phyloP scores from a whole-genome alignment of 257 asterid genomes.

The Agastache rugosa region DNA sequence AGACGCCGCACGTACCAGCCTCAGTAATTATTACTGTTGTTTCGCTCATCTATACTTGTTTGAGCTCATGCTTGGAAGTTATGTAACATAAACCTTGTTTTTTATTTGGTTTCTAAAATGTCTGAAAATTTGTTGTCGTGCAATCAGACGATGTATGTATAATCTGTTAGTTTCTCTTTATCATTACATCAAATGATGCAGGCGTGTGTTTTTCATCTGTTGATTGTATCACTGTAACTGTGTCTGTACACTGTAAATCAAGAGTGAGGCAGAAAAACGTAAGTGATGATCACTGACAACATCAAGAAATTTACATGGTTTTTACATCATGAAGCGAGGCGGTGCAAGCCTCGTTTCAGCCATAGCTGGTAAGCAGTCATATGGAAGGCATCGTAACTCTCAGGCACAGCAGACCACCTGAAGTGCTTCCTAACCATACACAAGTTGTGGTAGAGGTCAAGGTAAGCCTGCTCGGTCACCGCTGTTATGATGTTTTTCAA shows the following conservation, averaged over 20 bases:
- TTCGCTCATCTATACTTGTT: background rate
- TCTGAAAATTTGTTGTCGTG: background rate
- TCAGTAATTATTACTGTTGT: constrained; percentile 24
- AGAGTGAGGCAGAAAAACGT: background rate
- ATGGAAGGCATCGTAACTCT: constrained; percentile 61
- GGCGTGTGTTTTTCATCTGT: background rate
- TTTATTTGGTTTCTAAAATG: background rate
- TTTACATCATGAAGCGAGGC: constrained; percentile 23
- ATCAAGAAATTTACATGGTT: background rate
- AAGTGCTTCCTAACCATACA: constrained; percentile 69
- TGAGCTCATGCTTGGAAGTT: background rate
- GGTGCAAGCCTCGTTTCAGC: constrained; percentile 66
- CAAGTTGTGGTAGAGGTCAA: constrained; percentile 54
- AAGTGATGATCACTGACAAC: background rate
- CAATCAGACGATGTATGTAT: background rate
- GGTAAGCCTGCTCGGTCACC: constrained; percentile 51
- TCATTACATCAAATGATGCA: background rate
- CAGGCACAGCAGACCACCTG: constrained; percentile 62
- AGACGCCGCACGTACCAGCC: constrained; percentile 90
- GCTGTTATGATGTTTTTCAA: constrained; percentile 60
- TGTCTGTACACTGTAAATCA: background rate
- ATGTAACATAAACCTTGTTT: constrained; percentile 27
- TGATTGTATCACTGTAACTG: background rate
- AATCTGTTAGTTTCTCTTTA: background rate
- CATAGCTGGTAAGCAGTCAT: constrained; percentile 87